Base-by-base conservation (phyloP, 345 rosid genomes). In the Bretschneidera sinensis region DNA sequence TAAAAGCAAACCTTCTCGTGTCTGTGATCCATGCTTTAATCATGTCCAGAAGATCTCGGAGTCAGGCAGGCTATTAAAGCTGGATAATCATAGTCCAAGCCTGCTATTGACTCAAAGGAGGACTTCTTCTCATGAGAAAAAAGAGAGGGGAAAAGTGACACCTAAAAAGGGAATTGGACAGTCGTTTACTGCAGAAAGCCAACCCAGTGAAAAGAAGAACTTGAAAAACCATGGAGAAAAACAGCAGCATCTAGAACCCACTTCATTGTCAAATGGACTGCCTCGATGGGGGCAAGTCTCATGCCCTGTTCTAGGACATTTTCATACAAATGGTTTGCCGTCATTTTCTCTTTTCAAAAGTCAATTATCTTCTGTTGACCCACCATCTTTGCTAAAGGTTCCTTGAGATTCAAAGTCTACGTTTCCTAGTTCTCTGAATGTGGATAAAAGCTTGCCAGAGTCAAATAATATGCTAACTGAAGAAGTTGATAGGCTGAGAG, bases 231-330 rank as follows among this genome's bases (percentile, higher is more conserved):
- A 52, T 48, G 67, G 39, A 18, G 69, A 74, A 69, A 71, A 53
- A 17, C 63, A 47, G 59, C 66, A 65, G 48, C 65, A 50, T 70
- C 55, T 48, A 21, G 80, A 77, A 59, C 35, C 60, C 28, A 58
- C 45, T 58, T 60, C 62, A 34, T 55, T 71, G 24, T 60, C 74
- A 4, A 54, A 53, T 54, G 73, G 52, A 60, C 63, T 76, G 70
- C 81, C 81, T 49, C 79, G 69, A 65, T 88, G 91, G 96, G 96
- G 96, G 48, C 81, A 81, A 57, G 87, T 88, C n/a, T 50, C 83
- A 9, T 73, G 73, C 59, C 83, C 91, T 62, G 55, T 60, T 66
- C 66, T 55, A 19, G 71, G 73, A 24, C 66, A 65, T 65, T 58
- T 55, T 34, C 11, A 51, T 51, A 61, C 55, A 21, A 45, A 43